These are phyloP conservation scores for Yarrowia keelungensis DNA, from an alignment of 805 yeast genomes.

Conservation along the genomic window DNA sequence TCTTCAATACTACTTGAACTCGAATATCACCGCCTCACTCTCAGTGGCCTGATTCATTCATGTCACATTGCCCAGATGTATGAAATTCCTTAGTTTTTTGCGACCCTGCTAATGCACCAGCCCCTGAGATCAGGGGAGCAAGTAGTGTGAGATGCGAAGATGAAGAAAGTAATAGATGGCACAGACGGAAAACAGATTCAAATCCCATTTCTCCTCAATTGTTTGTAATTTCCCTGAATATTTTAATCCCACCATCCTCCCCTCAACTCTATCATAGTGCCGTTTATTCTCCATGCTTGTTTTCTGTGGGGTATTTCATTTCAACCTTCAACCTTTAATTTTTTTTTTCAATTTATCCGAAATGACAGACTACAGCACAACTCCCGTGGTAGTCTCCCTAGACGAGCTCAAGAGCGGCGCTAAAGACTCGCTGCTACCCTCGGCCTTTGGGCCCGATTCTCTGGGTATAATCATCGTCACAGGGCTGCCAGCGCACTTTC, in stretches of 20 bases:
- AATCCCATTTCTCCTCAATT: too few relatives aligned
- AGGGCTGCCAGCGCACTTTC: constrained; percentile 53
- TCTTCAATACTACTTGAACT: too few relatives aligned
- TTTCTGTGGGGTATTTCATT: constrained; percentile 8
- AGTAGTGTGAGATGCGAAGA: too few relatives aligned
- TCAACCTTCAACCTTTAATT: background rate
- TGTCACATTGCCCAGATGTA: constrained; percentile 12
- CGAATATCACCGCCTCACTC: background rate
- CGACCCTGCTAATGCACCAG: constrained; percentile 19
- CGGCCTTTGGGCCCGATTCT: constrained; percentile 63
- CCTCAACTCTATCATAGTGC: constrained; percentile 1
- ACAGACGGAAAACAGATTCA: too few relatives aligned
- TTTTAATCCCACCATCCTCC: background rate
- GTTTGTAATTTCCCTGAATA: background rate
- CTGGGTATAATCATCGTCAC: constrained; percentile 61
- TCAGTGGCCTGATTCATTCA: background rate
- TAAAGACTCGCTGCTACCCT: constrained; percentile 49
- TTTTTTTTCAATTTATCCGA: background rate
- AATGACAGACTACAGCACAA: constrained; percentile 22
- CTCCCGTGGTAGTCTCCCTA: constrained; percentile 42
- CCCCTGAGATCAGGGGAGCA: background rate
- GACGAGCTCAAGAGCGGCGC: constrained; percentile 47
- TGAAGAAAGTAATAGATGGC: too few relatives aligned
- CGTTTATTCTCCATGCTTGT: background rate
- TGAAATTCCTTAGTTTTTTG: background rate